Conservation (phyloP, 2,329 filamentous ascomycete species). For the Fusarium albidum region DNA sequence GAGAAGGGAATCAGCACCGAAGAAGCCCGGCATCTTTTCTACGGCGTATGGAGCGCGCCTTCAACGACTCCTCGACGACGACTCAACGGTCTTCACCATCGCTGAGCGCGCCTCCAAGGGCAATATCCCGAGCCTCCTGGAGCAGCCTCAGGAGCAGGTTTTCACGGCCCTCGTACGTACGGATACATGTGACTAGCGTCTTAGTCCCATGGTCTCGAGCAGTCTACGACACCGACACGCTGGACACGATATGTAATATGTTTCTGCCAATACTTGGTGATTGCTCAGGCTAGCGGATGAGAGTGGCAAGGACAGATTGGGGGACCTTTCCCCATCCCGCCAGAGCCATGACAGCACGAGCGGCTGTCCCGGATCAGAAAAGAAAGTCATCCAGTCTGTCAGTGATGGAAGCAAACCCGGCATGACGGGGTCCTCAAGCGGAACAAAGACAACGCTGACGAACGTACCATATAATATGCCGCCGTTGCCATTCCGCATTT, state of each 20-base stretch:
- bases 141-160: constrained; percentile 2
- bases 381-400: background rate
- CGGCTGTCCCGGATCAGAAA: background rate
- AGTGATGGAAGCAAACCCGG: background rate
- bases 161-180: constrained; percentile 7
- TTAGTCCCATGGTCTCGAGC: constrained; percentile 29
- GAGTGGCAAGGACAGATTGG: constrained; percentile 12
- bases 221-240: constrained; percentile 30
- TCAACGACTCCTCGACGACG: too few relatives aligned
- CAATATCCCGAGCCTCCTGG: constrained; percentile 17
- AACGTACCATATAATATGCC: too few relatives aligned
- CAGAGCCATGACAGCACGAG: constrained; percentile 3
- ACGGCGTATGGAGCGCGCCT: background rate
- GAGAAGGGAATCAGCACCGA: constrained; percentile 33
- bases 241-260: constrained; percentile 32
- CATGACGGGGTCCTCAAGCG: too few relatives aligned
- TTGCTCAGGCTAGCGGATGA: constrained; percentile 7
- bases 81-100: constrained; percentile 7
- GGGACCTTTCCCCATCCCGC: constrained; percentile 5
- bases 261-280: constrained; percentile 13
- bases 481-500: too few relatives aligned
- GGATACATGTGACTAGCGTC: constrained; percentile 17
- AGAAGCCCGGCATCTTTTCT: constrained; percentile 17
- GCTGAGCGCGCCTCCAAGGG: constrained; percentile 12
- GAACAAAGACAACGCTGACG: background rate